Percentiles rank a stretch among this genome's conserved stretches.
Evolutionary conservation across 2,329 filamentous ascomycete genomes (phyloP).

Genomic region (Xylariaceae sp.): DNA sequence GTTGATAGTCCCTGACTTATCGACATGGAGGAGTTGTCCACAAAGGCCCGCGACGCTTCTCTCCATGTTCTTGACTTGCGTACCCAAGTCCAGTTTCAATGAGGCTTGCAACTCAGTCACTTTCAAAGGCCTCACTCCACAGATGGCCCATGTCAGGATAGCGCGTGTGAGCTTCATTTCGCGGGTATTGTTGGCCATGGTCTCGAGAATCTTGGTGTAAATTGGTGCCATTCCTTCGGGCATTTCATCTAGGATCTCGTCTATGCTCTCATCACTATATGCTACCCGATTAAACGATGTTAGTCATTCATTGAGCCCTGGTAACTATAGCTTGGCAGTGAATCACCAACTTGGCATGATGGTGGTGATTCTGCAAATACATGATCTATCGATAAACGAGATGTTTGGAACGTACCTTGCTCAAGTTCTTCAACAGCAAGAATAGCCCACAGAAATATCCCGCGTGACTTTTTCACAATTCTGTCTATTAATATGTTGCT

Average conservation of each 20-base stretch:
- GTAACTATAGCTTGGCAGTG: too few species aligned
- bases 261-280: slow-evolving; percentile 3
- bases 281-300: too few species aligned
- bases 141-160: slow-evolving; percentile 3
- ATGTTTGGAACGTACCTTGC: too few species aligned
- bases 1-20: slow-evolving; percentile 3
- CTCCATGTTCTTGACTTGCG: neutral
- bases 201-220: slow-evolving; percentile 1
- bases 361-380: too few species aligned
- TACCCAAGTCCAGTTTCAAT: slow-evolving; percentile 5
- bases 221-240: slow-evolving; percentile 3
- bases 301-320: too few species aligned
- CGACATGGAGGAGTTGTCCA: slow-evolving; percentile 6
- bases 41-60: slow-evolving; percentile 5
- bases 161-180: slow-evolving; percentile 8
- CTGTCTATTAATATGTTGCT: neutral
- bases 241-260: slow-evolving; percentile 3
- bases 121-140: slow-evolving; percentile 2
- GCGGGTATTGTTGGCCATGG: slow-evolving; percentile 4
- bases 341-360: too few species aligned
- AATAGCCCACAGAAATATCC: slow-evolving; percentile 5
- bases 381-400: too few species aligned
- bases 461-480: slow-evolving; percentile 2
- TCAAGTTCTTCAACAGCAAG: slow-evolving; percentile 5
- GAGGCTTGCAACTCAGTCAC: slow-evolving; percentile 3